These are phyloP conservation scores for Glaciozyma antarctica DNA, from an alignment of 768 basidiomycete species.

Conservation along the genomic window DNA sequence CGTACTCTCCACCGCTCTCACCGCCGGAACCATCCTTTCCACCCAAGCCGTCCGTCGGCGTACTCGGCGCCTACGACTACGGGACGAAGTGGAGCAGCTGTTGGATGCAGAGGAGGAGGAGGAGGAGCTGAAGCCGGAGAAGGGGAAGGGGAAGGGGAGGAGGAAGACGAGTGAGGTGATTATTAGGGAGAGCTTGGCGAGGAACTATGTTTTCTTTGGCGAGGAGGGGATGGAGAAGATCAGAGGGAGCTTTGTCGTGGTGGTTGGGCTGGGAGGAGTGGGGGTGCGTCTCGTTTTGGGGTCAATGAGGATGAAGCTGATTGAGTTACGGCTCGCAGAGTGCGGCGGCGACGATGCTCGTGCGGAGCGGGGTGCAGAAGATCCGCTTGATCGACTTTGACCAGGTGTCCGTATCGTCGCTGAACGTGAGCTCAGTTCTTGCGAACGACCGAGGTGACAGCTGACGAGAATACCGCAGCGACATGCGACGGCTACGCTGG, in stretches of 20 bases:
- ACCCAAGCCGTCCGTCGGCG: neutral
- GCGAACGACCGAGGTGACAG: neutral
- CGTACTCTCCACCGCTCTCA: neutral
- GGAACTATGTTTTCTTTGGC: constrained; percentile 91
- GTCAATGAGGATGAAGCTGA: too few relatives aligned
- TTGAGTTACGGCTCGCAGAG: constrained; percentile 40
- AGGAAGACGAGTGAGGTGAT: constrained; percentile 51
- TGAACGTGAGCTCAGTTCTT: constrained; percentile 48
- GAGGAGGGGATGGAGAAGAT: constrained; percentile 76
- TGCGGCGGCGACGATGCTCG: constrained; percentile 46
- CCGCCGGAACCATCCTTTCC: neutral
- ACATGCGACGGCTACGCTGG: constrained; percentile 78
- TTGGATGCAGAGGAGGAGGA: neutral
- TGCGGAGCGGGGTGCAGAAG: constrained; percentile 31
- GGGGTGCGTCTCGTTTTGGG: constrained; percentile 41
- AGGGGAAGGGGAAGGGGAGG: neutral
- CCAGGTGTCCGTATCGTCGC: constrained; percentile 84
- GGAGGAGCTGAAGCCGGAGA: neutral
- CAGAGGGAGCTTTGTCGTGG: constrained; percentile 62
- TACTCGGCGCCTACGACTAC: too few relatives aligned
- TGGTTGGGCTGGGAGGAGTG: constrained; percentile 93
- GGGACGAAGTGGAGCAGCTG: constrained; percentile 10
- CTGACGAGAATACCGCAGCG: constrained; percentile 39
- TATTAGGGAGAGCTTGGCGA: constrained; percentile 75
- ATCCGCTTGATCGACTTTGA: constrained; percentile 61